Evolutionary conservation across 2,329 filamentous ascomycete genomes (phyloP).

Genomic region (Penicillium janthinellum): DNA sequence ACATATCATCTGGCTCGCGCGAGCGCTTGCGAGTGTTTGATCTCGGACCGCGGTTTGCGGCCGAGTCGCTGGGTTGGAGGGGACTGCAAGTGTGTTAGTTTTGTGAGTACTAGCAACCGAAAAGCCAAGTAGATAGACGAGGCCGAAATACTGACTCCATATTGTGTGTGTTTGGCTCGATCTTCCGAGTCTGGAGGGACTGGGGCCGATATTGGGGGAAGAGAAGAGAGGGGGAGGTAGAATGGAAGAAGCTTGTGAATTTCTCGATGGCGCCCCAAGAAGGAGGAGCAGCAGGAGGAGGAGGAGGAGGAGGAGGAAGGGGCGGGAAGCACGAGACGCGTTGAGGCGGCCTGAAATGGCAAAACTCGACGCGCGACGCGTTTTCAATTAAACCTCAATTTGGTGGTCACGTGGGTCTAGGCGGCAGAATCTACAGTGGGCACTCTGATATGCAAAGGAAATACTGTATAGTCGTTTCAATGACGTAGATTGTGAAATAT

Average conservation of each 20-base stretch:
- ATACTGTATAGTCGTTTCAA: too few relatives aligned
- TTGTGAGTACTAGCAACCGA: slow-evolving; percentile 1
- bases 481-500: too few relatives aligned
- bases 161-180: slow-evolving; percentile 25
- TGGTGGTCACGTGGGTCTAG: not conserved
- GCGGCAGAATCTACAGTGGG: not conserved
- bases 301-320: slow-evolving; percentile 8
- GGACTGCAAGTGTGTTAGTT: slow-evolving; percentile 48
- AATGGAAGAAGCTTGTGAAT: slow-evolving; percentile 1
- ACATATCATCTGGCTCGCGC: slow-evolving; percentile 65
- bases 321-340: slow-evolving; percentile 14
- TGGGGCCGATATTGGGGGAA: not conserved
- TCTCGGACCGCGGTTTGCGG: slow-evolving; percentile 73
- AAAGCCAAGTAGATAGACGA: not conserved
- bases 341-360: not conserved
- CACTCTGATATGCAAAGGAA: too few relatives aligned
- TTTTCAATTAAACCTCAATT: slow-evolving; percentile 33
- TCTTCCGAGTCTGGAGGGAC: slow-evolving; percentile 7
- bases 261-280: slow-evolving; percentile 11
- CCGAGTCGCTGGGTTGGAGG: slow-evolving; percentile 75
- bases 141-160: slow-evolving; percentile 31
- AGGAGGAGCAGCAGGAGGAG: slow-evolving; percentile 20
- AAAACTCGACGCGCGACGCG: slow-evolving; percentile 22
- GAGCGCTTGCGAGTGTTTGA: slow-evolving; percentile 63
- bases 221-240: not conserved